Evolutionary conservation across 192 early-diverging fungal species (phyloP), one percentile per base, ranked within the genome.

Genomic region (Backusella mclennaniae): DNA sequence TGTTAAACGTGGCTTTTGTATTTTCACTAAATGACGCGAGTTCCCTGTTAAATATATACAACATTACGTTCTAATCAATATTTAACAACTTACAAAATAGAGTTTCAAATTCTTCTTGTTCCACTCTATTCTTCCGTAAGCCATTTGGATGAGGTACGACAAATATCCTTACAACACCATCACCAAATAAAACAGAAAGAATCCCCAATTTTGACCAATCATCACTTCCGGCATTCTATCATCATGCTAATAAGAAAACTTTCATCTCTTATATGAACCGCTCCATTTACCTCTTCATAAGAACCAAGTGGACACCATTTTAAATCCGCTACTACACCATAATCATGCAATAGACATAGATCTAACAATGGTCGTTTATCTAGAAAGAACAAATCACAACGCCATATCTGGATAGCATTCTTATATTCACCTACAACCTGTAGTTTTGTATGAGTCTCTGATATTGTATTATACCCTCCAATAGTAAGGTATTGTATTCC

Each of bases 281-380:
- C 15, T 21, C 33, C 2, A 33, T 68, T 39, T 78, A 73, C 77
- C 71, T 78, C 67, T 29, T 82, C 75, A 68, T 82, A 76, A 1
- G 78, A 67, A 5, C 82, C 79, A 69, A 79, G 81, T 23, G 79
- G 82, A 66, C 82, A 83, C 84, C 84, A 85, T 53, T 81, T 78
- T 36, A 85, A 41, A 35, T 83, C 79, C 36, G 39, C 42, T 7
- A 69, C 49, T 12, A 76, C 69, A 3, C 84, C 84, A 71, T 49
- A 76, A 39, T 85, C 76, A 71, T 85, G 84, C 19, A 76, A 67
- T 14, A 85, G 76, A 66, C 82, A 83, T 14, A 85, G 31, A 72
- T 81, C 76, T 21, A 85, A 67, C 5, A 21, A 49, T 29, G 84
- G 79, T 14, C 31, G 73, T 6, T 1, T 9, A 19, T 12, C 56